These are phyloP conservation scores for Ogataea ramenticola DNA, from an alignment of 805 yeast species.

Conservation along the genomic window DNA sequence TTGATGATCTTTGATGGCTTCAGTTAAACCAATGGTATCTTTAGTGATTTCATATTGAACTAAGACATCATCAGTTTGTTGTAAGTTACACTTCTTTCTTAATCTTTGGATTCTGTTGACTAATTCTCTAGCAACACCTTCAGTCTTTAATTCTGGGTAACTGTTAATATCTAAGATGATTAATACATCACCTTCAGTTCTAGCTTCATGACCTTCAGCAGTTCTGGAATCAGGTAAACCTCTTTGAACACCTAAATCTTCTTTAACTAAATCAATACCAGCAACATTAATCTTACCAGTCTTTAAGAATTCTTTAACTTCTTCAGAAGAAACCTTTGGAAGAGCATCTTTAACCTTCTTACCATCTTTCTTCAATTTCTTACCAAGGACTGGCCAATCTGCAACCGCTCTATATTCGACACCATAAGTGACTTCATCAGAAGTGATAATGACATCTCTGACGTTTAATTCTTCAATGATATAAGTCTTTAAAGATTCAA, in stretches of 20 bases:
- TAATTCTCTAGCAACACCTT: conserved; percentile 94
- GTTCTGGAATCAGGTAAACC: conserved; percentile 68
- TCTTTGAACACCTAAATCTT: conserved; percentile 86
- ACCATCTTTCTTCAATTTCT: conserved; percentile 90
- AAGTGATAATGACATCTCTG: conserved; percentile 78
- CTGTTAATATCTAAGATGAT: conserved; percentile 82
- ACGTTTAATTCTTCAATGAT: conserved; percentile 89
- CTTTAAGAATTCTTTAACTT: conserved; percentile 67
- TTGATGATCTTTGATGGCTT: conserved; percentile 55
- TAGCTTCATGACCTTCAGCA: conserved; percentile 71
- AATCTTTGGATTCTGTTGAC: conserved; percentile 95
- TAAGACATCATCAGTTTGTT: conserved; percentile 89
- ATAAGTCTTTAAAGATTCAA: conserved; percentile 69
- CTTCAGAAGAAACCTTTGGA: conserved; percentile 72
- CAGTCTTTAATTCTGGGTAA: conserved; percentile 82
- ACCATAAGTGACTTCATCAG: conserved; percentile 86
- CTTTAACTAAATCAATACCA: conserved; percentile 79
- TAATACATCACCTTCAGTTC: conserved; percentile 85
- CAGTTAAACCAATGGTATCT: conserved; percentile 59
- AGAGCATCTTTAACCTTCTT: conserved; percentile 91
- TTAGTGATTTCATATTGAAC: conserved; percentile 74
- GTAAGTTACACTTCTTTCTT: conserved; percentile 92
- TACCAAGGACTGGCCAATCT: conserved; percentile 98
- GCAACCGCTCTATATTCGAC: conserved; percentile 93
- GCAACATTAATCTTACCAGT: conserved; percentile 78